Base-by-base conservation (phyloP, 352 stramenopile genomes). In the Pythium brachiatum region DNA sequence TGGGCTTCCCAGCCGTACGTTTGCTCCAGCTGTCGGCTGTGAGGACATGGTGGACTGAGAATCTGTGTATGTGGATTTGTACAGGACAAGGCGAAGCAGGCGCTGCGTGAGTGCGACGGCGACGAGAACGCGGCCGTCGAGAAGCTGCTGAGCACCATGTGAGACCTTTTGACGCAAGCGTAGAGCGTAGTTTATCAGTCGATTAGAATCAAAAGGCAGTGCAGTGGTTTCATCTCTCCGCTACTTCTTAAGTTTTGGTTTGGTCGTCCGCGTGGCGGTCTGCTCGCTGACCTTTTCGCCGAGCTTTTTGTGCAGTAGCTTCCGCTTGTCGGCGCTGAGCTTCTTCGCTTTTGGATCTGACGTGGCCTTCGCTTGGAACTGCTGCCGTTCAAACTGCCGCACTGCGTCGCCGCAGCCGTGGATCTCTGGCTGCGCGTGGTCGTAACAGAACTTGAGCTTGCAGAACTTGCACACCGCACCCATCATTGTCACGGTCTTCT, bases 81-180 rank as follows among this genome's bases (percentile, higher is more conserved):
- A 3, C 32, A 90, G 80, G 84, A 92, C 27, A 65, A 90, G 56
- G 88, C 82, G 5, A 83, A 88, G 62, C 62, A 76, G 32, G 88
- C 86, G 54, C 70, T 96, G 9, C 56, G 72, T 3, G 76, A 77
- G 27, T 78, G 76, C 44, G 75, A 91, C 57, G 89, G 90, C 32
- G 88, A 96, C 58, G 90, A 96, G 64, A 96, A 90, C 61, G 83
- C 85, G 16, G 88, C 88, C n/a, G 85, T 97, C 52, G 86, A 94
- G 69, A 88, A 85, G 52, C 72, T 94, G 23, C 54, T 94, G 15
- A 87, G 75, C 59, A 76, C 66, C 53, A 88, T 90, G 79, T 90
- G 77, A 68, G 51, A 21, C 39, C 39, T 47, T 47, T n/a, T 47
- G 15, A 26, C 39, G 5, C 39, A 8, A 47, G 3, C 16, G 39